Evolutionary conservation across 768 basidiomycete genomes (phyloP), one percentile per base, ranked within the genome.

Genomic region (Roridomyces roridus): DNA sequence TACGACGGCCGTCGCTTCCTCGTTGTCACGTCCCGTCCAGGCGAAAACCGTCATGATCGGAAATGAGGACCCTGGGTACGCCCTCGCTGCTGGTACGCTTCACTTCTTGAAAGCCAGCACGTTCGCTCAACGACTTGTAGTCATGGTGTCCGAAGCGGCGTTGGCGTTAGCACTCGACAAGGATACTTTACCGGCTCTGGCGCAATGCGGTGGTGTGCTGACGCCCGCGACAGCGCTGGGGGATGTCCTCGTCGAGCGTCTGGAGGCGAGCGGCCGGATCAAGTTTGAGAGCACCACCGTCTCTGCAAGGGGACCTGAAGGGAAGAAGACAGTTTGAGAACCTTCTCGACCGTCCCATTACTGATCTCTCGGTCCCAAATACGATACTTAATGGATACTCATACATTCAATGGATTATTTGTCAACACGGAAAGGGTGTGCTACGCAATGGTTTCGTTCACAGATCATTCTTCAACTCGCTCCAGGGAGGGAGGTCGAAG

Each of bases 151-250:
- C 1, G 93, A 96, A 74, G 84, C 83, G 15, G 96, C 92, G 0
- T 79, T 98, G 14, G 81, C 82, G 17, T 74, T 96, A 46, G 75
- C 88, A 17, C 74, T 91, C 2, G 79, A 85, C 12, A 65, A 81
- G 17, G 77, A 74, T 15, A 68, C 74, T 5, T 81, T 94, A 2
- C 83, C 92, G 0, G 61, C 76, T 1, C 68, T 87, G 7, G 87
- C 82, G 4, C 77, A 74, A 45, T 70, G 77, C 42, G 95, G 94
- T 12, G 95, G 96, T 1, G 72, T 95, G 3, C 75, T 97, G 45
- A 98, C 96, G 2, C 88, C 95, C 0, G 84, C 88, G 71, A 85
- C 84, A 5, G 95, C 91, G 1, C 80, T 96, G 53, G 95, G 94
- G 15, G 85, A 91, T 57, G 83, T 85, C 7, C 70, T 96, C 34